phyloP scores from a whole-genome alignment of 768 basidiomycete species.

The Lentinula raphanica region DNA sequence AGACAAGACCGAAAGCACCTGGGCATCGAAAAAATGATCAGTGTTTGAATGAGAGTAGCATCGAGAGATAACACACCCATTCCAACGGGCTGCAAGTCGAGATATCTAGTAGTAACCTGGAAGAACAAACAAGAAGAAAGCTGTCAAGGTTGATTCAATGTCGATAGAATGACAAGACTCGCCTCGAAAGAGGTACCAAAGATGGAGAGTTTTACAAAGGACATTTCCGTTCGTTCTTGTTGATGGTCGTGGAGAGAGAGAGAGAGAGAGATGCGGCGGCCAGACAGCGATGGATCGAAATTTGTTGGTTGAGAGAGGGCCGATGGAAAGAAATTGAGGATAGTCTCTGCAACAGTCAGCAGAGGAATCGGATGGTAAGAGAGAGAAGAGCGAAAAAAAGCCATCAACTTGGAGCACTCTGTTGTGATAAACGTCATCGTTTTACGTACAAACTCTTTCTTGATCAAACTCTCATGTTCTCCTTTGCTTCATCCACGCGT shows the following conservation, averaged over 20 bases:
- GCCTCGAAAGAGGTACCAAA: constrained; percentile 98
- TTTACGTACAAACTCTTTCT: background rate
- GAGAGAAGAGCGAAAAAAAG: background rate
- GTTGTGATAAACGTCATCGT: background rate
- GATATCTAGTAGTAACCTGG: constrained; percentile 96
- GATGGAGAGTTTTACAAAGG: constrained; percentile 96
- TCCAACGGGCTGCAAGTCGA: constrained; percentile 97
- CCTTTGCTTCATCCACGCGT: constrained; percentile 38
- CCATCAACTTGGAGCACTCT: background rate
- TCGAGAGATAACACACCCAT: constrained; percentile 67
- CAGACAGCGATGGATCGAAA: constrained; percentile 4
- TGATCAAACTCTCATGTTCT: constrained; percentile 28
- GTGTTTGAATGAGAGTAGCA: constrained; percentile 11
- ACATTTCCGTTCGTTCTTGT: constrained; percentile 45
- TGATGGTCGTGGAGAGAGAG: constrained; percentile 9
- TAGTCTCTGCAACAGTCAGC: background rate
- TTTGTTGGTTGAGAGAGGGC: background rate
- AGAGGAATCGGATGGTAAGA: background rate
- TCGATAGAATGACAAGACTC: constrained; percentile 17
- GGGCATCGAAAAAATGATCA: constrained; percentile 10
- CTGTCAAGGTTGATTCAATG: background rate
- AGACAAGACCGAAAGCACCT: constrained; percentile 98
- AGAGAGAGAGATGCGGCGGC: constrained; percentile 7
- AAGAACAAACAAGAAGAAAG: constrained; percentile 13
- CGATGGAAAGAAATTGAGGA: background rate